Percentiles rank a stretch among this genome's conserved stretches.
phyloP scores from a whole-genome alignment of 768 basidiomycete species.

The Leucocoprinus leucothites region DNA sequence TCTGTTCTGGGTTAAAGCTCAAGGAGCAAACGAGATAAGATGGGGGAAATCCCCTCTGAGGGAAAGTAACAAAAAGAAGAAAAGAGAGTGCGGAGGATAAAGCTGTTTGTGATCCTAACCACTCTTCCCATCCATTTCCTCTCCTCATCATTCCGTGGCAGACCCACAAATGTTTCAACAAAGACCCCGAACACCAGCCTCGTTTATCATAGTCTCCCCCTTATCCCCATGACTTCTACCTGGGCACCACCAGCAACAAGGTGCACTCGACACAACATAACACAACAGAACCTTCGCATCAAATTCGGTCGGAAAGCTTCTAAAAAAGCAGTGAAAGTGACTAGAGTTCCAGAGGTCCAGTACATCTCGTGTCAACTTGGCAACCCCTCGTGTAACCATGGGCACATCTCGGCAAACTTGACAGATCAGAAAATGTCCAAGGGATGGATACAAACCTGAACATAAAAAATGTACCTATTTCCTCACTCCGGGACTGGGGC shows the following conservation, averaged over 20 bases:
- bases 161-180: not conserved
- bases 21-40: too few relatives aligned
- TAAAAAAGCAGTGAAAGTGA: too few relatives aligned
- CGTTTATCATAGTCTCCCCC: slow-evolving; percentile 1
- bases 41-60: not conserved
- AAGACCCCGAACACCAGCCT: slow-evolving; percentile 8
- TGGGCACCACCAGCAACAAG: not conserved
- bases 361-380: not conserved
- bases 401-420: too few relatives aligned
- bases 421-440: too few relatives aligned
- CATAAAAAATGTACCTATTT: too few relatives aligned
- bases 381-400: slow-evolving; percentile 6
- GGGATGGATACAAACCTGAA: too few relatives aligned
- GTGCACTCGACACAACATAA: too few relatives aligned
- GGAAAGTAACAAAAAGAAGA: not conserved
- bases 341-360: not conserved
- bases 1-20: not conserved
- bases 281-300: too few relatives aligned
- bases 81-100: not conserved
- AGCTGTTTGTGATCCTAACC: not conserved
- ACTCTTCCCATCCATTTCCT: not conserved
- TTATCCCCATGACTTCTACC: not conserved
- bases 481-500: too few relatives aligned
- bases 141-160: slow-evolving; percentile 1
- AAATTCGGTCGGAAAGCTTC: too few relatives aligned